Conservation (phyloP, 768 basidiomycete species). For the Dioszegia hungarica region DNA sequence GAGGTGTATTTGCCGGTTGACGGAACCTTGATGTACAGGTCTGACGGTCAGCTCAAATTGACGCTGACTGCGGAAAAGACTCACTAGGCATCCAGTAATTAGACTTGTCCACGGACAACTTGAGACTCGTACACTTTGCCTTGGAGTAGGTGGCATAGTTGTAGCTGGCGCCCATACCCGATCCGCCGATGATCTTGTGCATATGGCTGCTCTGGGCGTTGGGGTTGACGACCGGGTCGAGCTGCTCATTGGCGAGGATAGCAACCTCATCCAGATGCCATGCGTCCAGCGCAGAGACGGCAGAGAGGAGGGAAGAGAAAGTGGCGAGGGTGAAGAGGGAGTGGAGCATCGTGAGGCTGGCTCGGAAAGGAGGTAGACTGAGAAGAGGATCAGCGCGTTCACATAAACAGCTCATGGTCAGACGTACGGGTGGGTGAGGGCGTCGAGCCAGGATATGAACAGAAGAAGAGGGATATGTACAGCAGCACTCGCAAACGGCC, state of each 20-base stretch:
- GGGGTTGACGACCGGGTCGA: slow-evolving; percentile 43
- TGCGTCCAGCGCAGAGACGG: slow-evolving; percentile 5
- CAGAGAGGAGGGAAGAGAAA: not conserved
- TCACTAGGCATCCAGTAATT: slow-evolving; percentile 38
- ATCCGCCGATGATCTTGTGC: slow-evolving; percentile 43
- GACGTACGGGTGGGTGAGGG: too few species aligned
- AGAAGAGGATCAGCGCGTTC: too few species aligned
- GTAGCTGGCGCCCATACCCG: slow-evolving; percentile 35
- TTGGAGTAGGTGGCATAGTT: slow-evolving; percentile 21
- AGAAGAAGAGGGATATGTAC: too few species aligned
- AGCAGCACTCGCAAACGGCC: too few species aligned
- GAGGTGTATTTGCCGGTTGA: not conserved
- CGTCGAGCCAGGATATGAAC: too few species aligned
- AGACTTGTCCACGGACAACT: slow-evolving; percentile 40
- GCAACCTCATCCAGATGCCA: slow-evolving; percentile 33
- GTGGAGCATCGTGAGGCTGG: not conserved
- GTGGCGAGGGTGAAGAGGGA: not conserved
- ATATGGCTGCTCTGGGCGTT: slow-evolving; percentile 31
- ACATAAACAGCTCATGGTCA: too few species aligned
- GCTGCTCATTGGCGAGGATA: slow-evolving; percentile 30
- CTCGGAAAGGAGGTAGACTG: too few species aligned
- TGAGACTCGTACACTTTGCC: slow-evolving; percentile 30
- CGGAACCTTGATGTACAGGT: slow-evolving; percentile 15
- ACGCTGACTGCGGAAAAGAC: not conserved
- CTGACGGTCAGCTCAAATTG: slow-evolving; percentile 4